Conservation (phyloP, 345 rosid genomes). For the Moricandia moricandioides region DNA sequence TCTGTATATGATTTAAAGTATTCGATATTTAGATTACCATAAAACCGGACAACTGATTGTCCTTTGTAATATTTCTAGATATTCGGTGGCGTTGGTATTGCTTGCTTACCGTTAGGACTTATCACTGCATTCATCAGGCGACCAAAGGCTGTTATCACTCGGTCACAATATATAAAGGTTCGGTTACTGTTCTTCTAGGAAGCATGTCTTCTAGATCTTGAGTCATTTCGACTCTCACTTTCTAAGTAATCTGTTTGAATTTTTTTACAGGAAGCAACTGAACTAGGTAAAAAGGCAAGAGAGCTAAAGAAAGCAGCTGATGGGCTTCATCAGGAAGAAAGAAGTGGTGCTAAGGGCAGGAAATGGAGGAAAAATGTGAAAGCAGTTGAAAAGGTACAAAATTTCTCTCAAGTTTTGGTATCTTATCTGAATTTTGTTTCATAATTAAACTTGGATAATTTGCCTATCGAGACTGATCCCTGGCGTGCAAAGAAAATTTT, state of each 20-base stretch:
- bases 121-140: constrained; percentile 91
- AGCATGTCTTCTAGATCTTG: constrained; percentile 1
- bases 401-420: not conserved
- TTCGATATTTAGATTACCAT: not conserved
- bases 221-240: constrained; percentile 1
- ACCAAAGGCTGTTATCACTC: constrained; percentile 96
- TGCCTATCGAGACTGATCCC: too few species aligned
- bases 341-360: constrained; percentile 87
- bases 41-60: not conserved
- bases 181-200: constrained; percentile 1
- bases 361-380: constrained; percentile 98
- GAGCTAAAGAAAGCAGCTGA: constrained; percentile 95
- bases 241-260: not conserved
- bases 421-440: constrained; percentile 14
- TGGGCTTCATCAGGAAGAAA: constrained; percentile 94
- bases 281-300: constrained; percentile 94
- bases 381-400: constrained; percentile 79
- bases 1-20: not conserved
- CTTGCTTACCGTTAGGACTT: constrained; percentile 92
- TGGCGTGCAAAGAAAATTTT: too few species aligned
- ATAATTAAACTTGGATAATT: not conserved
- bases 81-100: constrained; percentile 99
- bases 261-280: constrained; percentile 89
- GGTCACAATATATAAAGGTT: constrained; percentile 98
- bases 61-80: constrained; percentile 50